Conservation (phyloP, 164 flowering plant genomes). For the Umbellularia californica region DNA sequence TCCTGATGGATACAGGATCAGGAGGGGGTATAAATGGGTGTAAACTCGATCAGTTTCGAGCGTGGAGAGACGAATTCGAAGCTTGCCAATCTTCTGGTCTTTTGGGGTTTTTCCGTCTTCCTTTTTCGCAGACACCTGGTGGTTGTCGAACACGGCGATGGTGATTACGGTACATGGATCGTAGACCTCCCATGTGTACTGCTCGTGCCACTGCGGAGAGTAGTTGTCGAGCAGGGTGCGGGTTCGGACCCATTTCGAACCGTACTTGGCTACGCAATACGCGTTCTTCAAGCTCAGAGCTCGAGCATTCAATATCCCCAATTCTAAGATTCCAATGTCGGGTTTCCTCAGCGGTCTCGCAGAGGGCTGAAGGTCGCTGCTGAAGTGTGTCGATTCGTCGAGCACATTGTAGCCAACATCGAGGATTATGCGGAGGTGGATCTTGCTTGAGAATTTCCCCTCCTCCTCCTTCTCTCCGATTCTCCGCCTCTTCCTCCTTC, state of each 20-base stretch:
- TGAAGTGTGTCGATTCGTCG: conserved; percentile 76
- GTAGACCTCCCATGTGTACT: conserved; percentile 83
- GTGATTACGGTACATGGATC: conserved; percentile 91
- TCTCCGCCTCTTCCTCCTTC: too few species aligned
- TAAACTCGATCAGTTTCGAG: conserved; percentile 60
- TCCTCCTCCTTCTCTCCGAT: too few species aligned
- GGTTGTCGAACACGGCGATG: conserved; percentile 71
- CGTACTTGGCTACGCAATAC: conserved; percentile 85
- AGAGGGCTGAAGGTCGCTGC: conserved; percentile 83
- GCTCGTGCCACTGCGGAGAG: conserved; percentile 80
- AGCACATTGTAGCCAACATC: conserved; percentile 82
- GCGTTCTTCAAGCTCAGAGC: conserved; percentile 61
- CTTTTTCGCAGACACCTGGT: conserved; percentile 44
- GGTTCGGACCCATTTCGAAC: conserved; percentile 85
- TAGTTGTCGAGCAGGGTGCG: conserved; percentile 61
- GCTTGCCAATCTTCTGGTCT: conserved; percentile 76
- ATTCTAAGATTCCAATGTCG: conserved; percentile 64
- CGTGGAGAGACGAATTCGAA: conserved; percentile 72
- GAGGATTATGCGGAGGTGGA: conserved; percentile 50
- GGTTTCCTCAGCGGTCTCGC: conserved; percentile 46
- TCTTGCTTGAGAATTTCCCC: conserved; percentile 66
- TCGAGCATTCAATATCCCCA: conserved; percentile 67
- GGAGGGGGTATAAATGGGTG: conserved; percentile 62
- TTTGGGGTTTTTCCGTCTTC: conserved; percentile 12
- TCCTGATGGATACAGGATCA: conserved; percentile 50